Conservation (phyloP, 495 filamentous ascomycete genomes). For the Talaromyces thailandensis region DNA sequence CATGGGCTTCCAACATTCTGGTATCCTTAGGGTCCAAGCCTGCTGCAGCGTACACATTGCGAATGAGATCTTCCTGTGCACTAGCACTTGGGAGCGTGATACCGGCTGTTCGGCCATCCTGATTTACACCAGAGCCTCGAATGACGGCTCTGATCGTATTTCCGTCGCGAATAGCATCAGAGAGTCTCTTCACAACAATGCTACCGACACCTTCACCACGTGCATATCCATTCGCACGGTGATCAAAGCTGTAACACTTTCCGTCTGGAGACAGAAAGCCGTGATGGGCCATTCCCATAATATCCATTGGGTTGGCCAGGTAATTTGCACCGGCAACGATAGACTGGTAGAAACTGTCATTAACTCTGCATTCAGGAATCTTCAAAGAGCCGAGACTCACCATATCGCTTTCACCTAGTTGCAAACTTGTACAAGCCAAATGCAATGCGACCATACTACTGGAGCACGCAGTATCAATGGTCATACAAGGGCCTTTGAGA, state of each 20-base stretch:
- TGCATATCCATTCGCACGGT: constrained; percentile 52
- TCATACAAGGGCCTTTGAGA: constrained; percentile 24
- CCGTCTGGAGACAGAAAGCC: constrained; percentile 18
- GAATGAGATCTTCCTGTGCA: constrained; percentile 15
- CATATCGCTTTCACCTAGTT: constrained; percentile 17
- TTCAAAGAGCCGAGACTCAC: neutral
- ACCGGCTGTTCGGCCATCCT: constrained; percentile 25
- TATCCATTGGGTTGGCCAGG: constrained; percentile 18
- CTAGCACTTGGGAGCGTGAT: constrained; percentile 10
- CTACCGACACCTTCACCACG: constrained; percentile 46
- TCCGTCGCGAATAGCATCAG: constrained; percentile 22
- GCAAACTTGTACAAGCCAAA: constrained; percentile 27
- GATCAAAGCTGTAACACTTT: constrained; percentile 50
- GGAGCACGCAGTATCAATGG: constrained; percentile 40
- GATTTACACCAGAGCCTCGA: constrained; percentile 22
- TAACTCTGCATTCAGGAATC: neutral
- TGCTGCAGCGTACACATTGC: constrained; percentile 14
- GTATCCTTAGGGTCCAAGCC: constrained; percentile 10
- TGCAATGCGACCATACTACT: constrained; percentile 43
- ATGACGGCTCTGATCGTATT: constrained; percentile 33
- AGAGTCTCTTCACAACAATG: constrained; percentile 25
- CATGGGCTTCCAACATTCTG: constrained; percentile 31
- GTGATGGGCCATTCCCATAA: constrained; percentile 17
- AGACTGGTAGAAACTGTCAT: neutral
- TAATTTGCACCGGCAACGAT: constrained; percentile 29